Base-by-base conservation (phyloP, 768 basidiomycete species). In the Mycena capillaripes region DNA sequence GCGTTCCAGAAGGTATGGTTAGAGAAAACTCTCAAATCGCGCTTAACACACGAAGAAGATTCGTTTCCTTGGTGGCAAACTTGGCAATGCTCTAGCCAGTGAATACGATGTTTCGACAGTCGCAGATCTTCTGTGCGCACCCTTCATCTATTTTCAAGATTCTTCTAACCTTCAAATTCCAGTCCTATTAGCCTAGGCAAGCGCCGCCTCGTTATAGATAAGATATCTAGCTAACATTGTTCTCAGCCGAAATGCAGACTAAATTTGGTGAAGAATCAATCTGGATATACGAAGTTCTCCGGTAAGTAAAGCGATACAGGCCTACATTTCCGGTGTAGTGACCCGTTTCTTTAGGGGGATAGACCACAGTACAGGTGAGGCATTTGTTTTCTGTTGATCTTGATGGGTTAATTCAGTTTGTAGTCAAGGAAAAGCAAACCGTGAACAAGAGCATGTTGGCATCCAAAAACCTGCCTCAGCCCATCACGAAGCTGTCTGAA, bases 381-480 rank as follows among this genome's bases (percentile, higher is more conserved):
- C 44, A 19, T 61, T 10, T 34, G 4, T 19, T 21, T 1, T 6
- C 3, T 25, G 19, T 4, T 19, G 27, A 30, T 66, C 32, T n/a
- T n/a, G 23, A 32, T 65, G 32, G 40, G 34, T 57, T 42, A 57
- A 71, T 32, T 63, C 69, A 11, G 17, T 48, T 69, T 66, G 44
- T 78, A 97, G 97, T 98, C 40, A 96, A 95, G 77, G 95, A 95
- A 78, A 95, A 95, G 80, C 87, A 92, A 19, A 84, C 87, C 0
- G 82, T 93, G 34, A 92, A 89, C 72, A 98, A 98, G 84, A 96
- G 95, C 76, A 99, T 99, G 97, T 84, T 96, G 63, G 95, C 96
- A 0, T 93, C 96, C n/a, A 99, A 99, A 81, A 99, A 98, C 78
- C 88, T 98, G 27, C 91, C 93, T 0, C 89, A 91, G 38, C 89